A percentile compares a stretch with the other conserved stretches of the same genome.
phyloP scores from a whole-genome alignment of 441 rosid species.

The Raphanus hybrid region DNA sequence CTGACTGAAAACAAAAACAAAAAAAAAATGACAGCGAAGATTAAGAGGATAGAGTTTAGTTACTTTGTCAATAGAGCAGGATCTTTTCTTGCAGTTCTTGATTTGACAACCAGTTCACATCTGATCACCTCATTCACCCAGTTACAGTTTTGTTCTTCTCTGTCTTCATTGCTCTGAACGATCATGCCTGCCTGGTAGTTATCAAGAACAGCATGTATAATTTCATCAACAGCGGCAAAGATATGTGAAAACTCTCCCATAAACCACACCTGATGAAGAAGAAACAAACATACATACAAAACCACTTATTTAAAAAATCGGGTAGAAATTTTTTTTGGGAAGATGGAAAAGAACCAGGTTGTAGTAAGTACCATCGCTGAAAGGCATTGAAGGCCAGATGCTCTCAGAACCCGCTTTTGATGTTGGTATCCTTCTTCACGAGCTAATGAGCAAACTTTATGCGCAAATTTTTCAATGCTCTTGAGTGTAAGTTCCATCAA shows the following conservation, averaged over 20 bases:
- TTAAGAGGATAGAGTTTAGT: too few relatives aligned
- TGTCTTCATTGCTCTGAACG: constrained; percentile 54
- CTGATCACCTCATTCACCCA: constrained; percentile 99
- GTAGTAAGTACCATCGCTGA: constrained; percentile 86
- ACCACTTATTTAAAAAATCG: too few relatives aligned
- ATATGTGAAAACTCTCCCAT: constrained; percentile 80
- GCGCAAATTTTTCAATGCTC: constrained; percentile 76
- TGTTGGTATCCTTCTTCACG: constrained; percentile 58
- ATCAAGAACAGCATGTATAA: constrained; percentile 78
- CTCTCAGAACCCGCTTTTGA: constrained; percentile 56
- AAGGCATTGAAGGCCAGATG: constrained; percentile 91
- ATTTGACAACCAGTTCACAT: constrained; percentile 76
- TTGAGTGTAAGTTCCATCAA: constrained; percentile 81
- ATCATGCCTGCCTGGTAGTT: constrained; percentile 68
- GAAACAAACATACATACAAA: too few relatives aligned
- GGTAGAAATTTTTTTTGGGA: not conserved
- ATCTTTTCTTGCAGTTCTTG: too few relatives aligned
- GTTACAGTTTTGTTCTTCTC: constrained; percentile 77
- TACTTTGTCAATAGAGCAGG: too few relatives aligned
- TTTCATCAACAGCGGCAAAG: constrained; percentile 82
- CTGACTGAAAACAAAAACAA: too few relatives aligned
- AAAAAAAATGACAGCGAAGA: too few relatives aligned
- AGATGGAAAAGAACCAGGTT: not conserved
- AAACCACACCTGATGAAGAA: constrained; percentile 85
- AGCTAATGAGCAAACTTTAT: constrained; percentile 75